Evolutionary conservation across 2,329 filamentous ascomycete species (phyloP), one percentile per base, ranked within the genome.

Genomic region (Phaeoacremonium minimum): DNA sequence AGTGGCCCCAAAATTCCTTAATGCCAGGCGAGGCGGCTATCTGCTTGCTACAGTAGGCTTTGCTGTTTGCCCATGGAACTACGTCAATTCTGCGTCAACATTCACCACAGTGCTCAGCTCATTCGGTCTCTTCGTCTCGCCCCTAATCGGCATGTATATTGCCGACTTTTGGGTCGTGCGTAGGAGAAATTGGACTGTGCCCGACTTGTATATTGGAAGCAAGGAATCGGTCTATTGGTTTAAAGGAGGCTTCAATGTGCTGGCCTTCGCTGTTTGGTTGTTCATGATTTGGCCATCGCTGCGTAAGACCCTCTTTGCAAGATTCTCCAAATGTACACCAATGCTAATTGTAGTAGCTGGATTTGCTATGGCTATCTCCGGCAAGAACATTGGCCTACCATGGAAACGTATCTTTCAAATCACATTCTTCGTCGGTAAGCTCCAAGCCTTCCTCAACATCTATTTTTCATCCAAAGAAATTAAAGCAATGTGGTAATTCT

Each of bases 171-270:
- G 42, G 45, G 22, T 46, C 14, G 45, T 48, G 1, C 42, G 46
- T 15, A 37, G 33, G 16, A 39, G 42, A 18, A 35, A 38, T 12
- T 45, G 44, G 37, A 47, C 43, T 16, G 40, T 48, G 34, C 45
- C 44, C 8, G 44, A 50, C 18, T 29, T 48, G 13, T 50, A 50
- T 30, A 35, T 36, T 7, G 41, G 41, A 3, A 40, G 41, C 26
- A 40, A 41, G 11, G 37, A 28, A 13, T 43, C 44, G 20, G 46
- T 49, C 35, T 50, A 50, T 35, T 47, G 45, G 45, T 47, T 41
- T 33, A 20, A 3, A 7, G 14, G 32, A 18, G 33, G 34, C 30
- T 40, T 26, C 22, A 26, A 26, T n/a, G 9, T 26, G 22, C 22
- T 9, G 9, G 22, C 22, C 22, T 9, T 26, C 22, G 22, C 9